phyloP scores from a whole-genome alignment of 225 moss, liverwort and hornwort species.

The Thuidium tamariscinum region DNA sequence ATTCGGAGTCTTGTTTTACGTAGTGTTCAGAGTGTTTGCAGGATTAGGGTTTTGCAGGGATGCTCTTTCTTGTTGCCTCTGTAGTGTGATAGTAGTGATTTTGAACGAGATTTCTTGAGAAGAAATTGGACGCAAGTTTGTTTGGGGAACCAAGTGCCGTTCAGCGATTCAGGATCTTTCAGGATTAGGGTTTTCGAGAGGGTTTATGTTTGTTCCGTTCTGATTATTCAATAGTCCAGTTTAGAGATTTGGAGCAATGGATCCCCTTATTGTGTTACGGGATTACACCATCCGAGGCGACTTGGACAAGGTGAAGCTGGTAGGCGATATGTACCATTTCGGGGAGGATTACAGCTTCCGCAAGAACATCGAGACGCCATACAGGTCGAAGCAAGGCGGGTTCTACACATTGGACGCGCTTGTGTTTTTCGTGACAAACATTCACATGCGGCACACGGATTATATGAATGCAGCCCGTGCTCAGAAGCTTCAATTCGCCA shows the following conservation, averaged over 20 bases:
- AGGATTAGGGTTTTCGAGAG: slow-evolving; percentile 1
- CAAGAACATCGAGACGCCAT: slow-evolving; percentile 76
- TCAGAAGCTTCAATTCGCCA: slow-evolving; percentile 82
- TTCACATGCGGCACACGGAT: slow-evolving; percentile 57
- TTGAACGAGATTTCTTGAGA: neutral
- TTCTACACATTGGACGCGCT: slow-evolving; percentile 84
- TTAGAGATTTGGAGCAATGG: slow-evolving; percentile 26
- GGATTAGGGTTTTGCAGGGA: slow-evolving; percentile 7
- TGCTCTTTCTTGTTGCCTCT: neutral
- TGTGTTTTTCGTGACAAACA: slow-evolving; percentile 70
- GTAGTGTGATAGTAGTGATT: neutral
- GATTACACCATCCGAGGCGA: slow-evolving; percentile 77
- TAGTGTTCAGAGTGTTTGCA: neutral
- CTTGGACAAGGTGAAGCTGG: slow-evolving; percentile 53
- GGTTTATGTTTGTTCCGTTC: neutral
- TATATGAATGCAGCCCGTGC: slow-evolving; percentile 87
- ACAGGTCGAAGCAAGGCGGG: slow-evolving; percentile 90
- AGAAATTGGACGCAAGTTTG: neutral
- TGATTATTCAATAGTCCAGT: neutral
- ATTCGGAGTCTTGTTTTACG: neutral
- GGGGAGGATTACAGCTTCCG: slow-evolving; percentile 79
- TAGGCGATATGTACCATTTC: slow-evolving; percentile 71
- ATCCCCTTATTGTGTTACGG: slow-evolving; percentile 72
- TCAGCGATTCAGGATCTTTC: neutral
- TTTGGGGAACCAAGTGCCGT: neutral